Evolutionary conservation across 805 yeast genomes (phyloP).

Genomic region (Myxozyma vanderwaltii): DNA sequence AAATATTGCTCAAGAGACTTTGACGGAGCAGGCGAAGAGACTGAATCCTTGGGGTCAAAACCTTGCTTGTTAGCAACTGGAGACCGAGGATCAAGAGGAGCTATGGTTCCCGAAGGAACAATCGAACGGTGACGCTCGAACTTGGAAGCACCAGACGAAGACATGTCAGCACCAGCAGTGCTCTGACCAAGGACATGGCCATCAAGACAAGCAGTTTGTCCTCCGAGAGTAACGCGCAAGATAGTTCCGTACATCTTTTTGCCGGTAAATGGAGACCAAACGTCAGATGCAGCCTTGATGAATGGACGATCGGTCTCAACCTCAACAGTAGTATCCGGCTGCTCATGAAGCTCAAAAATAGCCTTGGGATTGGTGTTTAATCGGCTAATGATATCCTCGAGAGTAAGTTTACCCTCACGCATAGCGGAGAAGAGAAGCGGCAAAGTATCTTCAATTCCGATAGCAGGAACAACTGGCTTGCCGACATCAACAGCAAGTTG

Average conservation of each 20-base stretch:
- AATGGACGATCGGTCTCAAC: constrained; percentile 74
- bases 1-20: constrained; percentile 2
- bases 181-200: constrained; percentile 65
- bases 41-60: constrained; percentile 43
- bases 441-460: constrained; percentile 76
- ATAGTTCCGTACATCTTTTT: constrained; percentile 71
- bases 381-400: constrained; percentile 69
- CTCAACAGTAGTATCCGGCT: constrained; percentile 71
- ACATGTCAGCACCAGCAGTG: constrained; percentile 64
- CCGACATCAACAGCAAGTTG: constrained; percentile 68
- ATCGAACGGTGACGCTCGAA: constrained; percentile 26
- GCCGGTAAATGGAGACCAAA: constrained; percentile 59
- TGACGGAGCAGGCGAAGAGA: constrained; percentile 39
- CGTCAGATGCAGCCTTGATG: constrained; percentile 38
- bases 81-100: constrained; percentile 38
- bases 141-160: constrained; percentile 49
- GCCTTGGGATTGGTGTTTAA: constrained; percentile 79
- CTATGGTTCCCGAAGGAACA: constrained; percentile 34
- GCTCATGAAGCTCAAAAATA: constrained; percentile 81
- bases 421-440: constrained; percentile 85
- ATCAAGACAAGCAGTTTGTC: constrained; percentile 80
- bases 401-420: constrained; percentile 65
- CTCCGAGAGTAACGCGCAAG: constrained; percentile 80
- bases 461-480: constrained; percentile 63
- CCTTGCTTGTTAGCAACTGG: constrained; percentile 41